phyloP scores from a whole-genome alignment of 805 yeast genomes.

The Ogataea degrootiae region DNA sequence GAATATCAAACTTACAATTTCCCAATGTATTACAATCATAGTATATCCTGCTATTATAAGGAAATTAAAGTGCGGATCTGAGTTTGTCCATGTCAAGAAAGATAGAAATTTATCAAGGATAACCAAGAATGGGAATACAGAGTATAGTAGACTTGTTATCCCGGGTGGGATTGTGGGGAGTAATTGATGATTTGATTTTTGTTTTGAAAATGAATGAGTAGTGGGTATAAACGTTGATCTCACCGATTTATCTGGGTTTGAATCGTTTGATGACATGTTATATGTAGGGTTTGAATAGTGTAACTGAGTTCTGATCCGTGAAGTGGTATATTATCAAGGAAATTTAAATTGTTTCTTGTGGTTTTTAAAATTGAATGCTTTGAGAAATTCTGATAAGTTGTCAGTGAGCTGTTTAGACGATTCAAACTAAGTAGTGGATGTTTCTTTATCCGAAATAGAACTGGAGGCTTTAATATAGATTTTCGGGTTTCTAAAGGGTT shows the following conservation, averaged over 20 bases:
- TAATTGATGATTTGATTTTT: slow-evolving; percentile 14
- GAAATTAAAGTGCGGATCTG: slow-evolving; percentile 43
- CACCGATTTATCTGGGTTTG: background rate
- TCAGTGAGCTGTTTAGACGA: too few species aligned
- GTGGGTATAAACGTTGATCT: slow-evolving; percentile 21
- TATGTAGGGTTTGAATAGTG: too few species aligned
- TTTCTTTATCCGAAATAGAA: too few species aligned
- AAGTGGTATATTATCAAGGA: too few species aligned
- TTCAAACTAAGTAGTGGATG: too few species aligned
- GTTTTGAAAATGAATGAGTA: slow-evolving; percentile 12
- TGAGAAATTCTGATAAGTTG: too few species aligned
- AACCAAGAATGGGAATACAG: slow-evolving; percentile 43
- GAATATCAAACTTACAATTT: slow-evolving; percentile 28
- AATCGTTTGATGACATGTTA: background rate
- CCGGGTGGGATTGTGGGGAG: slow-evolving; percentile 33
- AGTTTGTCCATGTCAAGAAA: slow-evolving; percentile 52
- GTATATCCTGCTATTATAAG: slow-evolving; percentile 36
- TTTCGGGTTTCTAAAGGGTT: too few species aligned
- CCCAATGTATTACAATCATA: slow-evolving; percentile 41
- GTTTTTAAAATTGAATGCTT: too few species aligned
- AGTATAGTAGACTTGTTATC: slow-evolving; percentile 41
- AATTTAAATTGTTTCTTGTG: too few species aligned
- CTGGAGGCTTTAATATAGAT: too few species aligned
- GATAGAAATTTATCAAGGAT: slow-evolving; percentile 41
- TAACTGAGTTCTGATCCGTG: too few species aligned